Base-by-base conservation (phyloP, 345 rosid species). In the Excoecaria cochinchinensis region DNA sequence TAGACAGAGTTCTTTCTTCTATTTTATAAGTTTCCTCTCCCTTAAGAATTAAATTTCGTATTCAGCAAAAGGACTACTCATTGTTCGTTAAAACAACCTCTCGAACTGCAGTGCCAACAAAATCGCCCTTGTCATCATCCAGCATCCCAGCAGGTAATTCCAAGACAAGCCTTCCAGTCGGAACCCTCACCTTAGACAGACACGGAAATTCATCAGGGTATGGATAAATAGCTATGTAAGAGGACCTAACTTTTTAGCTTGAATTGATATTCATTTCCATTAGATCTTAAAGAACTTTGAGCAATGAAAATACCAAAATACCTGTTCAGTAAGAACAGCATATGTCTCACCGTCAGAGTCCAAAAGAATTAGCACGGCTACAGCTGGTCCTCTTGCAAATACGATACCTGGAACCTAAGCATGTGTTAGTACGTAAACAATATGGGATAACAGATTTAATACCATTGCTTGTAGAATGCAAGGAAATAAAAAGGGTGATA, bases 71-170 rank as follows among this genome's bases (percentile, higher is more conserved):
- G 11, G 7, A 75, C 15, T 47, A 36, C 11, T 19, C 56, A 62
- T 56, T 56, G 31, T 15, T 11, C 21, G 8, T 52, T 5, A 73
- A 66, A 85, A 66, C 71, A 69, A 92, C 97, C 97, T 95, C 97
- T 17, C 94, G 97, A 79, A 90, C 92, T 25, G 97, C 99, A 61
- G 97, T 90, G 75, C 97, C 97, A 71, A 92, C 86, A 76, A 92
- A 92, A 80, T 90, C 97, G 68, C 92, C 92, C 79, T 88, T 52
- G 81, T 90, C 97, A 82, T 83, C 97, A 85, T 90, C 93, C 86
- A 90, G 80, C 97, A 91, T 95, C 72, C 99, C 99, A 79, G 99
- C 99, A 56, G 97, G 97, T 88, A 95, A 77, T 78, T 95, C 97
- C 88, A 95, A 75, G 46, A 92, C 82, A 74, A 84, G 48, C 83